Evolutionary conservation across 2,329 filamentous ascomycete species (phyloP).

Genomic region (Pyrenophora seminiperda): DNA sequence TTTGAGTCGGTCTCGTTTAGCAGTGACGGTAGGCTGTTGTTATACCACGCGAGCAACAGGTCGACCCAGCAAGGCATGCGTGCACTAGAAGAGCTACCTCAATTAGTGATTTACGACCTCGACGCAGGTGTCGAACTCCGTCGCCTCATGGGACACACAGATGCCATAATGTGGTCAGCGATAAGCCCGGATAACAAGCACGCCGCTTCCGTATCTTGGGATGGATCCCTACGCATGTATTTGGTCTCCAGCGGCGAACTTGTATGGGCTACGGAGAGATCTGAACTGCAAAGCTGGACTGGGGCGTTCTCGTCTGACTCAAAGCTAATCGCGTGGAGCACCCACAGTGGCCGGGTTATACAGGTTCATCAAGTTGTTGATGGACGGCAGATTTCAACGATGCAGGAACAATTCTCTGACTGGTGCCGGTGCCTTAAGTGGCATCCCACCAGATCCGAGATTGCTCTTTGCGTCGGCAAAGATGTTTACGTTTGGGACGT

Average conservation of each 20-base stretch:
- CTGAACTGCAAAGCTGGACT: conserved; percentile 28
- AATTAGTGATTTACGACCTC: conserved; percentile 29
- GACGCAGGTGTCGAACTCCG: conserved; percentile 18
- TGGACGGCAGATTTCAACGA: conserved; percentile 21
- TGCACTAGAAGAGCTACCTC: conserved; percentile 13
- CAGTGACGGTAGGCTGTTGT: conserved; percentile 23
- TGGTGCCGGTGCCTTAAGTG: conserved; percentile 33
- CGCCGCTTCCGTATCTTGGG: conserved; percentile 37
- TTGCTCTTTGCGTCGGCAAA: conserved; percentile 28
- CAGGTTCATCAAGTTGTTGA: conserved; percentile 25
- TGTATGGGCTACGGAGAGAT: conserved; percentile 24
- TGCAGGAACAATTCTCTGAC: conserved; percentile 13
- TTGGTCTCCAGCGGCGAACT: conserved; percentile 24
- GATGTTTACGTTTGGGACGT: conserved; percentile 33
- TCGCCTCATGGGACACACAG: conserved; percentile 32
- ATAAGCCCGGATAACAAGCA: conserved; percentile 30
- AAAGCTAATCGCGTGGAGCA: conserved; percentile 33
- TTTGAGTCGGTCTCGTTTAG: conserved; percentile 27
- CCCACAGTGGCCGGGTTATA: conserved; percentile 16
- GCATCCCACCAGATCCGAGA: conserved; percentile 29
- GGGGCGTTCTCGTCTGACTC: conserved; percentile 36
- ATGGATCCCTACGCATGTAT: conserved; percentile 38
- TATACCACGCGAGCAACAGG: conserved; percentile 22
- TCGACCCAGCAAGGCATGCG: conserved; percentile 19
- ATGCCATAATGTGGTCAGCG: conserved; percentile 34